A percentile compares a stretch with the other conserved stretches of the same genome.
phyloP scores from a whole-genome alignment of 2,329 filamentous ascomycete species.

The Fusarium sp. region DNA sequence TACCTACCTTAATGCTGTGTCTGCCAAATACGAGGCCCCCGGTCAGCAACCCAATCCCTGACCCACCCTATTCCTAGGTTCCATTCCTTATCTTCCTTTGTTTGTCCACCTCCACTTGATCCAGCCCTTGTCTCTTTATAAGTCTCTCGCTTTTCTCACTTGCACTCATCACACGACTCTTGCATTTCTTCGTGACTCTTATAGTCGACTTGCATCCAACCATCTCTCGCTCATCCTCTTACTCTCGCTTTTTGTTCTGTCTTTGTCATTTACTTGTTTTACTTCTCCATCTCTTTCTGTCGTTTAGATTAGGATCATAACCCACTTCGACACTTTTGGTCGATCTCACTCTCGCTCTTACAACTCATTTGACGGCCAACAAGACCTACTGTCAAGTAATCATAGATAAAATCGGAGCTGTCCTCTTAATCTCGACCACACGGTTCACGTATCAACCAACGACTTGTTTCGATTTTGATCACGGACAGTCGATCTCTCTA shows the following conservation, averaged over 20 bases:
- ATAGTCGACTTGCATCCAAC: not conserved
- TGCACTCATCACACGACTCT: constrained; percentile 20
- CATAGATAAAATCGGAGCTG: constrained; percentile 3
- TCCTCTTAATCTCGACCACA: constrained; percentile 5
- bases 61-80: constrained; percentile 28
- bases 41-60: constrained; percentile 15
- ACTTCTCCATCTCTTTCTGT: not conserved
- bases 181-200: constrained; percentile 28
- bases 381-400: constrained; percentile 6
- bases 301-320: constrained; percentile 21
- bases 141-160: constrained; percentile 15
- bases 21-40: constrained; percentile 31
- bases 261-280: constrained; percentile 2
- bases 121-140: constrained; percentile 39
- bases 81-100: constrained; percentile 20
- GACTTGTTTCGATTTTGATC: constrained; percentile 6
- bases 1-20: not conserved
- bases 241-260: constrained; percentile 10
- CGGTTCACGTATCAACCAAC: constrained; percentile 14
- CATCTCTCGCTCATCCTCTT: not conserved
- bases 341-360: constrained; percentile 35
- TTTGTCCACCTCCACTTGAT: constrained; percentile 4
- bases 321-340: constrained; percentile 11
- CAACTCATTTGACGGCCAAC: constrained; percentile 29
- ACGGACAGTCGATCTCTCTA: constrained; percentile 5